phyloP scores from a whole-genome alignment of 208 protist species.

The Tetramitus jugosus region DNA sequence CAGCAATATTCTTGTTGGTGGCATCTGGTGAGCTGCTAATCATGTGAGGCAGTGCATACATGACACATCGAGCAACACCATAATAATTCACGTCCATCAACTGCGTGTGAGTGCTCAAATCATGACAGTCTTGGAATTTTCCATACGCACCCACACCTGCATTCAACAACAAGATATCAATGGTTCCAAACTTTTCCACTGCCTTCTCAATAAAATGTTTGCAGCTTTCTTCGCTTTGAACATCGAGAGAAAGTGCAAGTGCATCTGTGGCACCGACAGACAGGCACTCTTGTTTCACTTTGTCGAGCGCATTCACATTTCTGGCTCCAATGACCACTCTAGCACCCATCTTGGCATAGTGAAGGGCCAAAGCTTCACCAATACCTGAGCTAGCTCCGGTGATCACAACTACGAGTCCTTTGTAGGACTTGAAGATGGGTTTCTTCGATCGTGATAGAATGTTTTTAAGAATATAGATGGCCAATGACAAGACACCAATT shows the following conservation, averaged over 20 bases:
- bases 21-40: no score
- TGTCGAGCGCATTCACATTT: background rate
- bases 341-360: background rate
- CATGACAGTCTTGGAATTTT: background rate
- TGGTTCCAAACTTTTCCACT: background rate
- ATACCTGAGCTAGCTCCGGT: background rate
- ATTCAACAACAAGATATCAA: constrained; percentile 17
- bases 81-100: constrained; percentile 15
- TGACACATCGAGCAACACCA: background rate
- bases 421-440: no score
- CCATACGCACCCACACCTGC: background rate
- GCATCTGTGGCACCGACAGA: background rate
- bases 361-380: background rate
- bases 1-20: no score
- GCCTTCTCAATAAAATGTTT: background rate
- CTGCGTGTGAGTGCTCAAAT: background rate
- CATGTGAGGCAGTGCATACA: no score
- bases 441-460: no score
- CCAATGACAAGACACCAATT: no score
- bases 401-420: background rate
- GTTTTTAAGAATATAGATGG: no score
- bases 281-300: background rate
- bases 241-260: background rate
- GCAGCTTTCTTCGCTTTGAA: background rate
- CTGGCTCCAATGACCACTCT: background rate